phyloP scores from a whole-genome alignment of 148 eudicot species.

The Rhododendron williamsianum region DNA sequence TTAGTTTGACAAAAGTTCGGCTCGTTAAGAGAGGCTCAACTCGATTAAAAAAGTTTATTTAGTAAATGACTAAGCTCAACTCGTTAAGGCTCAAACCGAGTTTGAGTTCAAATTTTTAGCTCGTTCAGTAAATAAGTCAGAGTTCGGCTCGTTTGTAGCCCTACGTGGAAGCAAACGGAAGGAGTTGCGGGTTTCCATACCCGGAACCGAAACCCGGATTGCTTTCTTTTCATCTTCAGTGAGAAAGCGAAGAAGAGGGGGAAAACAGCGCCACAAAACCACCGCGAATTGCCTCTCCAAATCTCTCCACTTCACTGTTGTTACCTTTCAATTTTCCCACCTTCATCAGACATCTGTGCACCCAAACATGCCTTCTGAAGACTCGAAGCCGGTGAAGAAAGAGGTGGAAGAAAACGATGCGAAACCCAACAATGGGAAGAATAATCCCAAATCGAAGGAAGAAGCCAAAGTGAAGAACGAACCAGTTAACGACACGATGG shows the following conservation, averaged over 20 bases:
- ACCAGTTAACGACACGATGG: constrained; percentile 17
- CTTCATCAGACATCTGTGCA: not conserved
- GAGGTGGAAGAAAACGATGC: constrained; percentile 41
- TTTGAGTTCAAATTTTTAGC: no score
- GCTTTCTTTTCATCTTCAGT: not conserved
- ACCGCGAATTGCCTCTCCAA: not conserved
- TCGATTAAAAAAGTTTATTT: no score
- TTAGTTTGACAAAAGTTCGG: no score
- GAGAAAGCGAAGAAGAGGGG: not conserved
- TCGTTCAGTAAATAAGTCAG: no score
- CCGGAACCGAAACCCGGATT: not conserved
- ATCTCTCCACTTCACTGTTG: not conserved
- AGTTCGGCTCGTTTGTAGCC: no score
- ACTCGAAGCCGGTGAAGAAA: constrained; percentile 35
- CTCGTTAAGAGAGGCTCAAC: no score
- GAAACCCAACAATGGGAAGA: constrained; percentile 10
- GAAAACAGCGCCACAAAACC: not conserved
- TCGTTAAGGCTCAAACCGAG: no score
- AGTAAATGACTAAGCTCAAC: no score
- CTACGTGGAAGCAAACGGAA: no score
- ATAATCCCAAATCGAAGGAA: constrained; percentile 11
- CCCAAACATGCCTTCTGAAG: constrained; percentile 39
- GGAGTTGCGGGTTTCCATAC: no score
- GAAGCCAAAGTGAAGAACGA: constrained; percentile 30
- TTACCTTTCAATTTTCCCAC: not conserved